phyloP scores from a whole-genome alignment of 2,329 filamentous ascomycete species.

The Daldinia sp. region DNA sequence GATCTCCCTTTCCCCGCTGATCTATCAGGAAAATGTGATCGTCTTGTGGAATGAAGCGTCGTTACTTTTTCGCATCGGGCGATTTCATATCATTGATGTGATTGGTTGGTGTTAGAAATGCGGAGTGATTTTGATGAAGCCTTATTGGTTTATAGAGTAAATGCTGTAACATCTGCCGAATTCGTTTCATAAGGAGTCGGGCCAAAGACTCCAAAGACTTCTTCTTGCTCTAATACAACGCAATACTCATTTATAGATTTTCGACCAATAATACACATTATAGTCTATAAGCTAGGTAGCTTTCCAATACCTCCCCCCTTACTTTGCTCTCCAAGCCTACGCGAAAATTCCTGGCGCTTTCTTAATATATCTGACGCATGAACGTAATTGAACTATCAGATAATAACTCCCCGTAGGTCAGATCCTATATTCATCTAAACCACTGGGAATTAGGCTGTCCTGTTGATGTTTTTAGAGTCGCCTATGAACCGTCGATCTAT shows the following conservation, averaged over 20 bases:
- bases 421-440: no score
- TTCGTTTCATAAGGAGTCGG: constrained; percentile 15
- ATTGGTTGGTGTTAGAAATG: constrained; percentile 37
- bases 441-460: no score
- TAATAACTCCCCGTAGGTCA: no score
- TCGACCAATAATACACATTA: constrained; percentile 23
- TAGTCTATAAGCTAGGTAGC: constrained; percentile 16
- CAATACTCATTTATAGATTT: neutral
- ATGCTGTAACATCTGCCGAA: constrained; percentile 33
- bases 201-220: constrained; percentile 8
- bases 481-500: no score
- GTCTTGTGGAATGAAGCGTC: constrained; percentile 18
- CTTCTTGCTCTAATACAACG: constrained; percentile 14
- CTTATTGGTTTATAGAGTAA: constrained; percentile 31
- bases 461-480: no score
- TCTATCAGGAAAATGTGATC: constrained; percentile 37
- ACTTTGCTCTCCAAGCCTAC: constrained; percentile 1
- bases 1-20: constrained; percentile 34
- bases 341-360: neutral
- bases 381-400: neutral
- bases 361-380: neutral
- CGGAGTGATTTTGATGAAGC: constrained; percentile 35
- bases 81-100: constrained; percentile 3
- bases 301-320: neutral
- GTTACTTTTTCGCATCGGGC: constrained; percentile 21